Evolutionary conservation across 805 yeast species (phyloP), one percentile per base, ranked within the genome.

Genomic region (Yamadazyma olivae): DNA sequence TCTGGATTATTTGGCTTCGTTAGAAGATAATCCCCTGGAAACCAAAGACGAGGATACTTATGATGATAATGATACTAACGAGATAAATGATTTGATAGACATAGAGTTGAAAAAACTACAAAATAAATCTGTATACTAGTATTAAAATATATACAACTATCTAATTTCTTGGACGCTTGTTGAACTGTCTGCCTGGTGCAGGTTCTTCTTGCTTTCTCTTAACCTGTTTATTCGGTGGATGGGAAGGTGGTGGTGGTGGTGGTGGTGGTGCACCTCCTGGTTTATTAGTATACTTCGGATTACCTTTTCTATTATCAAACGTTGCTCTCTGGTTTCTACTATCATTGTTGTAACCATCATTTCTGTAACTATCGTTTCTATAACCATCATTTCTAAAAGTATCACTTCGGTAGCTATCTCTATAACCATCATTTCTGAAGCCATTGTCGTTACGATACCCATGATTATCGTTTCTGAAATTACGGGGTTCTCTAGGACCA

Each of bases 181-280:
- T n/a, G n/a, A n/a, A n/a, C n/a, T n/a, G n/a, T 7, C 17, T 25
- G 17, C 7, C 12, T 25, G 15, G 17, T 13, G 6, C 17, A 7
- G 28, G 6, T 15, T 17, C 20, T 17, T 27, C 20, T 6, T 7
- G 15, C 13, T 16, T 27, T 27, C 30, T 27, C 30, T 27, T 27
- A n/a, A n/a, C n/a, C n/a, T n/a, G n/a, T 27, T 16, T 16, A 27
- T 14, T 14, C 19, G 37, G 33, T 5, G 39, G 33, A 14, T 52
- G 50, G 3, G 51, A 53, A 0, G 57, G 53, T 5, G 56, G 54
- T 1, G 56, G 54, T 0, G 56, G 56, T n/a, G 57, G 53, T 7
- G 48, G 42, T 12, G 45, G 46, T 17, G 44, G 41, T 4, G 46
- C 39, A 16, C 43, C 15, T 20, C 23, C 23, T 20, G 23, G 7